Evolutionary conservation across 148 eudicot species (phyloP), one percentile per base, ranked within the genome.

Genomic region (Vaccinium macrocarpon): DNA sequence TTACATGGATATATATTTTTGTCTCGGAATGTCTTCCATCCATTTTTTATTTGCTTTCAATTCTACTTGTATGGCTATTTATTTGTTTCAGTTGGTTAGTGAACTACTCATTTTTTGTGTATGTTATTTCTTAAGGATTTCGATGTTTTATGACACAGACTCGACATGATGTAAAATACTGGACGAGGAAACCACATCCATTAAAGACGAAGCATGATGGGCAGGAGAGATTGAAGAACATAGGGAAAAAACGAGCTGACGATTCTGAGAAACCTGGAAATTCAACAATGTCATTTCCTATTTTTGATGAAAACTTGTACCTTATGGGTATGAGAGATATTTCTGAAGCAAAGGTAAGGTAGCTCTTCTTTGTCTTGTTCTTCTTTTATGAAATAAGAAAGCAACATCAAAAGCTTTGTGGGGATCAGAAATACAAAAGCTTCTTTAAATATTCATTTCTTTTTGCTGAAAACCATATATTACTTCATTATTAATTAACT

Each of bases 191-290:
- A 85, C 91, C 95, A 53, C 88, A 90, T 50, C 92, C 88, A 75
- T 78, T 93, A 73, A 91, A 92, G 83, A 92, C 94, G 79, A 95
- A 94, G 88, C 93, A 87, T 57, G 97, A 91, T 71, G 92, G 97
- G 95, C 95, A 96, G 29, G 97, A 91, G 83, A 95, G 95, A 86
- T 82, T 96, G 57, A 93, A 88, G 87, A 92, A 88, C 85, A 84
- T 92, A 81, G 91, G 93, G 62, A 91, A 89, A 81, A 94, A 87
- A n/a, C n/a, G 90, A 85, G 85, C 80, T 38, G 95, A 94, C 81
- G 95, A 92, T 77, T 84, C 55, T 23, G 94, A 90, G 89, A 91
- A 89, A 86, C 85, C 88, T 82, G 95, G 91, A 82, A 89, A 87
- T 88, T 82, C 91, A 62, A 85, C 89, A 76, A 96, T 92, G 98